Evolutionary conservation across 257 asterid genomes (phyloP).

Genomic region (Avicennia marina): DNA sequence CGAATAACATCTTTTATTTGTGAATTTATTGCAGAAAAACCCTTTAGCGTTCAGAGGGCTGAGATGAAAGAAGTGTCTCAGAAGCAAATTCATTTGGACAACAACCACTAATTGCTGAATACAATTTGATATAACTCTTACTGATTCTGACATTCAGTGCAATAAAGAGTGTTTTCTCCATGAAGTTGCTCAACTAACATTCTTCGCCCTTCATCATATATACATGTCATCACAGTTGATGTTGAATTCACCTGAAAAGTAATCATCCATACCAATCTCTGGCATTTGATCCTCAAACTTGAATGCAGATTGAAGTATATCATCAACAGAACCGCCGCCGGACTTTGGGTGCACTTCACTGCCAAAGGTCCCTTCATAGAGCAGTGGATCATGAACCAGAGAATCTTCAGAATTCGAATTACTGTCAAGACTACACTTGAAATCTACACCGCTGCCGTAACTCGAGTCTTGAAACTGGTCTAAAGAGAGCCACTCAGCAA

Average conservation of each 20-base stretch:
- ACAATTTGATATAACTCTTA: too few relatives aligned
- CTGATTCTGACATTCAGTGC: too few relatives aligned
- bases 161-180: too few relatives aligned
- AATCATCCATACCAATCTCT: constrained; percentile 31
- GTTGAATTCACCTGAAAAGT: constrained; percentile 40
- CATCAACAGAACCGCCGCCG: constrained; percentile 21
- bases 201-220: constrained; percentile 29
- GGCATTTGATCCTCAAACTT: constrained; percentile 42
- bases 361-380: constrained; percentile 26
- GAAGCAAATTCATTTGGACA: too few relatives aligned
- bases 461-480: constrained; percentile 40
- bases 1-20: too few relatives aligned
- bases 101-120: too few relatives aligned
- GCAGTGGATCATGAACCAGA: constrained; percentile 21
- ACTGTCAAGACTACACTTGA: background rate
- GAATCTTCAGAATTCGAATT: constrained; percentile 29
- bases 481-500: constrained; percentile 70
- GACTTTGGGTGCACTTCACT: constrained; percentile 21
- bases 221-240: constrained; percentile 30
- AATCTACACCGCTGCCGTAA: constrained; percentile 11
- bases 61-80: too few relatives aligned
- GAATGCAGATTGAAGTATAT: constrained; percentile 33
- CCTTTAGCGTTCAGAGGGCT: too few relatives aligned
- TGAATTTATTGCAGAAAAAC: too few relatives aligned
- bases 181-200: too few relatives aligned